Conservation (phyloP, 2,329 filamentous ascomycete genomes). For the Pleoardoris graminearum region DNA sequence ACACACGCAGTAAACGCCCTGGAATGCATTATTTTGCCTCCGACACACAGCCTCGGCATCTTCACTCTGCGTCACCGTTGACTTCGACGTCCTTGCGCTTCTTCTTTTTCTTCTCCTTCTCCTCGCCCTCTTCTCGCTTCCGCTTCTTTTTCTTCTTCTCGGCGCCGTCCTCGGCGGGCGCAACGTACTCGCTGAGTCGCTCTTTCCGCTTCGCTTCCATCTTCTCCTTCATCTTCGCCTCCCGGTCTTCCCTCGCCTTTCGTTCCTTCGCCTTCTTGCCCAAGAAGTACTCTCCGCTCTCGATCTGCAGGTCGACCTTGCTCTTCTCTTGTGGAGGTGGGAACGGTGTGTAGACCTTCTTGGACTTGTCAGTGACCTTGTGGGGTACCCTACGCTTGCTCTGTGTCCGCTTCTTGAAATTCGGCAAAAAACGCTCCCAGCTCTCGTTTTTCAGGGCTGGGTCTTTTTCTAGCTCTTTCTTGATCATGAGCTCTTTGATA, state of each 20-base stretch:
- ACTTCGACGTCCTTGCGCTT: constrained; percentile 31
- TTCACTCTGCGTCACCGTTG: constrained; percentile 30
- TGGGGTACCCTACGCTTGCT: constrained; percentile 80
- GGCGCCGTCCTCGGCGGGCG: constrained; percentile 74
- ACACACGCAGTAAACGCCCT: constrained; percentile 9
- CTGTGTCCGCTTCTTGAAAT: constrained; percentile 93
- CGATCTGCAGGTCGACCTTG: constrained; percentile 97
- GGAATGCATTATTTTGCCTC: constrained; percentile 7
- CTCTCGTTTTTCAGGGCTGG: constrained; percentile 83
- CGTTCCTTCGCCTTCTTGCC: constrained; percentile 90
- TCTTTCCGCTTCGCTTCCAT: constrained; percentile 87
- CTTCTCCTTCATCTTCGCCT: constrained; percentile 83
- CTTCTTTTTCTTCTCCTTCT: constrained; percentile 49
- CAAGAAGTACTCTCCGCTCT: constrained; percentile 95
- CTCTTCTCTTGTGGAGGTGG: constrained; percentile 96
- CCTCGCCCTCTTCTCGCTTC: constrained; percentile 56
- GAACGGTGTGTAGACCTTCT: constrained; percentile 96
- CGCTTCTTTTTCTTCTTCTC: constrained; percentile 52
- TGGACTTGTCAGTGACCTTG: constrained; percentile 88
- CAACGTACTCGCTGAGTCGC: constrained; percentile 81
- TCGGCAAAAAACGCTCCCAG: constrained; percentile 94
- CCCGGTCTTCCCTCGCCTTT: constrained; percentile 74
- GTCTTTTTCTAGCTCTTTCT: constrained; percentile 87
- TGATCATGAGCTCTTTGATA: constrained; percentile 76
- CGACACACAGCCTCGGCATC: background rate